Conservation (phyloP, 179 eudicot species). For the Vitellaria paradoxa region DNA sequence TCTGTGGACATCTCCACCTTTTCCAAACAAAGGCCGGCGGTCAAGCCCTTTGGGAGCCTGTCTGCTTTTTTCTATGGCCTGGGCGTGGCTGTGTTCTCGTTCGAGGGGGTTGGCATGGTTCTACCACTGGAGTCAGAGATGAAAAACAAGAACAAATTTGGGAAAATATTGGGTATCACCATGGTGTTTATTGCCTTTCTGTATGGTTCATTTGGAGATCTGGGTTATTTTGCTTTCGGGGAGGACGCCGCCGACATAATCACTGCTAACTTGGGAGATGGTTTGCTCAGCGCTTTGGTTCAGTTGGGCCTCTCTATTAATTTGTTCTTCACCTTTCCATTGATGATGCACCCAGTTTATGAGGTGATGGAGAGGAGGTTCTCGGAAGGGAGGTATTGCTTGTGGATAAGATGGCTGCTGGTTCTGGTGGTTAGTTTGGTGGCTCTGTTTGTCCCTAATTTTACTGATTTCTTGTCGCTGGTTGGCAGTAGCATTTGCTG, state of each 20-base stretch:
- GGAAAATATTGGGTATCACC: constrained; percentile 45
- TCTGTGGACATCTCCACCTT: constrained; percentile 41
- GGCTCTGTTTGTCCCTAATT: constrained; percentile 72
- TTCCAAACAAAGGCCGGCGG: constrained; percentile 28
- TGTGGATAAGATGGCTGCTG: constrained; percentile 70
- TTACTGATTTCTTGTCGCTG: constrained; percentile 78
- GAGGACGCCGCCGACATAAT: constrained; percentile 65
- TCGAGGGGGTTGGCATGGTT: constrained; percentile 87
- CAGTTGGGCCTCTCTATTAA: constrained; percentile 72
- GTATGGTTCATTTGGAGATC: constrained; percentile 60
- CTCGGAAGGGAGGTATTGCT: constrained; percentile 55
- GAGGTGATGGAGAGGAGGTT: constrained; percentile 78
- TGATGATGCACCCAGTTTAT: constrained; percentile 94
- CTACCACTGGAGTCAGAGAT: constrained; percentile 73
- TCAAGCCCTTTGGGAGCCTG: constrained; percentile 50
- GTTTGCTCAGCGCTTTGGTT: constrained; percentile 56
- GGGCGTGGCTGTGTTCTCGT: constrained; percentile 78
- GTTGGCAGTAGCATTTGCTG: constrained; percentile 87
- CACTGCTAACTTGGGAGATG: constrained; percentile 71
- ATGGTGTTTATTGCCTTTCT: constrained; percentile 59
- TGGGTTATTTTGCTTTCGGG: constrained; percentile 85
- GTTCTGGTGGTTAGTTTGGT: constrained; percentile 55
- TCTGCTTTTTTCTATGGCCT: constrained; percentile 56
- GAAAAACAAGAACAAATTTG: constrained; percentile 55
- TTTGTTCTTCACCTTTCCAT: constrained; percentile 71